phyloP scores from a whole-genome alignment of 2,329 filamentous ascomycete species.

The Colletotrichum sojae region DNA sequence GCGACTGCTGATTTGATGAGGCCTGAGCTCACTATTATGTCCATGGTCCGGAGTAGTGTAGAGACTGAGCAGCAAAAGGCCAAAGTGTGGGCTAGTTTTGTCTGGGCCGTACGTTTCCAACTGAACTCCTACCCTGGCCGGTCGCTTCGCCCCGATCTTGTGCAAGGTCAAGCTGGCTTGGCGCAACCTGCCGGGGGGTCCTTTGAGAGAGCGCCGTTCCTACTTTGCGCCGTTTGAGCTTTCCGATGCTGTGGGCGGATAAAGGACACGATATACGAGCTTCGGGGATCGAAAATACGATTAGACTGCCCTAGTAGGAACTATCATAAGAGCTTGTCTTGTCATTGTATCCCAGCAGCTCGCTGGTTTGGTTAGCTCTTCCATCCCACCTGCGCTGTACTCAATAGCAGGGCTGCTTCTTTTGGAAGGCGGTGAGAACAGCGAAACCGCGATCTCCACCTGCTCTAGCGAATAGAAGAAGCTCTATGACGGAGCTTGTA shows the following conservation, averaged over 20 bases:
- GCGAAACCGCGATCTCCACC: neutral
- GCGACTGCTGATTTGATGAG: neutral
- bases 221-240: no score
- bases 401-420: neutral
- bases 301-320: no score
- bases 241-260: no score
- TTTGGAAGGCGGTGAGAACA: slow-evolving; percentile 27
- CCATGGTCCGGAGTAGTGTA: neutral
- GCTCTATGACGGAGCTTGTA: slow-evolving; percentile 11
- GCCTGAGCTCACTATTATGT: neutral
- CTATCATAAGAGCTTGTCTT: no score
- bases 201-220: neutral
- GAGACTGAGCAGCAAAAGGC: slow-evolving; percentile 14
- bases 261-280: no score
- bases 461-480: slow-evolving; percentile 16
- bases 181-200: neutral
- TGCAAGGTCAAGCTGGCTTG: slow-evolving; percentile 12
- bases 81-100: slow-evolving; percentile 20
- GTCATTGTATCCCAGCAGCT: no score
- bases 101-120: slow-evolving; percentile 25
- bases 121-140: slow-evolving; percentile 28
- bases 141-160: slow-evolving; percentile 7
- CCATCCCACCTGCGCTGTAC: neutral
- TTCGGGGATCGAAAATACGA: no score
- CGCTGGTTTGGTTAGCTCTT: neutral